A percentile compares a stretch with the other conserved stretches of the same genome.
phyloP scores from a whole-genome alignment of 352 stramenopile species.

The Aphanomyces astaci region DNA sequence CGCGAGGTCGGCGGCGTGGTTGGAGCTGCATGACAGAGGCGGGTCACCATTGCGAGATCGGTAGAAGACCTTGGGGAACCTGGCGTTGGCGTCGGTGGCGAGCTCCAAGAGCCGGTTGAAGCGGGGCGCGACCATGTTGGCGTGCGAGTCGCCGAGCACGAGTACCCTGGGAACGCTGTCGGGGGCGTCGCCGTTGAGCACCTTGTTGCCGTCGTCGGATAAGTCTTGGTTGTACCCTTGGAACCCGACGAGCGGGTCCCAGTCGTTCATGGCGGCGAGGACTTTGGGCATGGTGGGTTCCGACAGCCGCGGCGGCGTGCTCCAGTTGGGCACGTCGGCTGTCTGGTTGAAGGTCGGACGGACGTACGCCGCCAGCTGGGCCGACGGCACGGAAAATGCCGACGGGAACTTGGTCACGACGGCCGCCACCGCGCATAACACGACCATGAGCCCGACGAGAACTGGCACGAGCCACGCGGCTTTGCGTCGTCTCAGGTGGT shows the following conservation, averaged over 20 bases:
- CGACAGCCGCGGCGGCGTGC: not conserved
- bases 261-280: not conserved
- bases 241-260: not conserved
- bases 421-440: not conserved
- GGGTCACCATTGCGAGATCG: not conserved
- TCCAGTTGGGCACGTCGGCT: constrained; percentile 4
- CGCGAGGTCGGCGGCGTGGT: not conserved
- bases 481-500: constrained; percentile 18
- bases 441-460: constrained; percentile 4
- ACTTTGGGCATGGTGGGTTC: not conserved
- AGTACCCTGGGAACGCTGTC: not conserved
- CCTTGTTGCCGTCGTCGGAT: not conserved
- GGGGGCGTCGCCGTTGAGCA: not conserved
- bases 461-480: not conserved
- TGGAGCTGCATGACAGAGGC: not conserved
- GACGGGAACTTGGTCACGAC: not conserved
- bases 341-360: not conserved
- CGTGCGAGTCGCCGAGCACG: constrained; percentile 15
- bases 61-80: not conserved
- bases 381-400: not conserved
- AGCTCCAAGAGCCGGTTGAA: constrained; percentile 8
- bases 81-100: not conserved
- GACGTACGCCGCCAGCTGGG: not conserved
- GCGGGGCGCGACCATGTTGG: constrained; percentile 2
- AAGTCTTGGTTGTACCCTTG: not conserved